Base-by-base conservation (phyloP, 257 asterid species). In the Solanum paucissectum region DNA sequence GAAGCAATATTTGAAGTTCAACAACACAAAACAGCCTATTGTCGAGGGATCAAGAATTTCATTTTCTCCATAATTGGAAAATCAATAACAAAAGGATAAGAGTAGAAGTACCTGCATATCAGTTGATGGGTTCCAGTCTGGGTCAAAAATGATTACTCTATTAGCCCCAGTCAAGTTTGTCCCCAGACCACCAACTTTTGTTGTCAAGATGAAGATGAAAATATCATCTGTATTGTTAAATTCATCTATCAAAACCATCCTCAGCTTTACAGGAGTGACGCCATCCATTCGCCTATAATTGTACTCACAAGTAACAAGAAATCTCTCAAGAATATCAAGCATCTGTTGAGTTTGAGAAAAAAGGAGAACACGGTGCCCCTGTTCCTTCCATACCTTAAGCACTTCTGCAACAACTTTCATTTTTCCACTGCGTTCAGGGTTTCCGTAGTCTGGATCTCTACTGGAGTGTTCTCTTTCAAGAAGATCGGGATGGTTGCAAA, bases 41-140 rank as follows among this genome's bases (percentile, higher is more conserved):
- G 20, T 49, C 27, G 7, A 49, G 68, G 46, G 71, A 82, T 16
- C 86, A 49, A 49, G 44, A 82, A 29, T 32, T 25, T 82, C 7
- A 52, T 49, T 18, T 16, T 49, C 86, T 82, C 68, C 71, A 82
- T 29, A 6, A 82, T 49, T 82, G 44, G 32, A 46, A 81, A 81
- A 81, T 81, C 85, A 81, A 46, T 27, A 46, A 58, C 60, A 86
- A 86, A 68, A 86, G 25, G 88, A 6, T 72, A 72, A 86, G 68
- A 86, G 49, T 71, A 72, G 36, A 66, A 33, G 34, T 75, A 97
- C 99, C 99, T 97, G 99, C 93, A 92, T 96, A 89, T 97, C 99
- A 32, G 98, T 97, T 44, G 99, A 97, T 20, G 99, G 99, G 91
- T 97, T 97, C 99, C 99, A 97, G 89, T 97, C 99, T 69, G 99